Evolutionary conservation across 257 asterid species (phyloP).

Genomic region (Apocynum venetum): DNA sequence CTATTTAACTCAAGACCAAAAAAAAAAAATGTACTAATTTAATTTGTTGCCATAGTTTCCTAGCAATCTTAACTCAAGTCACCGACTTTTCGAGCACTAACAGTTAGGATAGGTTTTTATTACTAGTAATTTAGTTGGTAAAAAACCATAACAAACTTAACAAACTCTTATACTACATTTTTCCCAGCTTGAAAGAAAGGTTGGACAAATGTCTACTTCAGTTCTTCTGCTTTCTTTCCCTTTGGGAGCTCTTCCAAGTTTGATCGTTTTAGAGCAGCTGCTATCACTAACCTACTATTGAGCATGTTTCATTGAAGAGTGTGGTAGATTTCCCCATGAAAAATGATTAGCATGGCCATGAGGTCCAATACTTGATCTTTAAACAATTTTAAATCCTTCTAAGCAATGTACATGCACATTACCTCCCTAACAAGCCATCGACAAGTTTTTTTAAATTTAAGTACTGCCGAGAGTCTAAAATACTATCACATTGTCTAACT

Average conservation of each 20-base stretch:
- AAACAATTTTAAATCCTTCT: background rate
- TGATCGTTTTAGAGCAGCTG: background rate
- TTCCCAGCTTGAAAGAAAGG: background rate
- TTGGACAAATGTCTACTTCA: conserved; percentile 22
- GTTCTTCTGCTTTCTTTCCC: background rate
- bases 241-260: background rate
- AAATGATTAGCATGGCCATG: conserved; percentile 22
- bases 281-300: conserved; percentile 21
- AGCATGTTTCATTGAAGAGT: background rate
- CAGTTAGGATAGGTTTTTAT: background rate
- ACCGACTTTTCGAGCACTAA: background rate
- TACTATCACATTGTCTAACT: too few species aligned
- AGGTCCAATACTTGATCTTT: conserved; percentile 9
- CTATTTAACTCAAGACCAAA: too few species aligned
- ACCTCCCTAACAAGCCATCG: too few species aligned
- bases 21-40: too few species aligned
- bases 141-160: background rate
- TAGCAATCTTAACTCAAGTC: too few species aligned
- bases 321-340: conserved; percentile 7
- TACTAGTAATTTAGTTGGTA: background rate
- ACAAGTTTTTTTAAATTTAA: too few species aligned
- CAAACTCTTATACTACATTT: background rate
- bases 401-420: too few species aligned
- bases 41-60: too few species aligned
- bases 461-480: too few species aligned